Base-by-base conservation (phyloP, 305 asterid genomes). In the Caryopteris hybrid region DNA sequence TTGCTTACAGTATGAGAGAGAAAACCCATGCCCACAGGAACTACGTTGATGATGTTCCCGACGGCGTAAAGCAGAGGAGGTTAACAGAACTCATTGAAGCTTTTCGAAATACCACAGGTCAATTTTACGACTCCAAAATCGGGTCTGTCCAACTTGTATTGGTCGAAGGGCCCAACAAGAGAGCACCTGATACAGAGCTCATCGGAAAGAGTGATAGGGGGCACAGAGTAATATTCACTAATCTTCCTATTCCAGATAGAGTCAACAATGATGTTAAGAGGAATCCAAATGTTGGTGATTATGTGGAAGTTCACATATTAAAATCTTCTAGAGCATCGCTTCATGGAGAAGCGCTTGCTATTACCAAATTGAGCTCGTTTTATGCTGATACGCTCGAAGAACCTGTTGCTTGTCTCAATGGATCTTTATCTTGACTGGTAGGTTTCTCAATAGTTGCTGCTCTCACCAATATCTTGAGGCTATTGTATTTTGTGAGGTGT, bases 1-100 rank as follows among this genome's bases (percentile, higher is more conserved):
- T 93, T 84, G 99, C 96, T 65, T 93, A 90, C 87, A 90, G 99
- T 83, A 90, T 90, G 96, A 88, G 99, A 78, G 99, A 88, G 78
- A 93, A 93, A 87, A 93, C 99, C 51, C 97, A 93, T 46, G 99
- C 99, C 47, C 97, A 90, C 67, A 80, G 97, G 76, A 93, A 87
- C 77, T 93, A 93, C 64, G 81, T 48, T 5, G 99, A 93, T 65
- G 99, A 90, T 79, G 91, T 88, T 70, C 94, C 95, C 39, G 95
- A 87, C 8, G 86, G 65, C 38, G 87, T 88, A 34, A 93, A 93
- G 78, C 96, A 93, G 77, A 84, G 97, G 81, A 80, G 99, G 80
- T 72, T 93, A 69, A 51, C 96, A 9, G 99, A 93, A 76, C 86
- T 93, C 22, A 93, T 93, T 38, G 89, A 84, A 67, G 74, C 88